These are phyloP conservation scores for Phytophthora constricta DNA, from an alignment of 352 stramenopile species.

Conservation along the genomic window DNA sequence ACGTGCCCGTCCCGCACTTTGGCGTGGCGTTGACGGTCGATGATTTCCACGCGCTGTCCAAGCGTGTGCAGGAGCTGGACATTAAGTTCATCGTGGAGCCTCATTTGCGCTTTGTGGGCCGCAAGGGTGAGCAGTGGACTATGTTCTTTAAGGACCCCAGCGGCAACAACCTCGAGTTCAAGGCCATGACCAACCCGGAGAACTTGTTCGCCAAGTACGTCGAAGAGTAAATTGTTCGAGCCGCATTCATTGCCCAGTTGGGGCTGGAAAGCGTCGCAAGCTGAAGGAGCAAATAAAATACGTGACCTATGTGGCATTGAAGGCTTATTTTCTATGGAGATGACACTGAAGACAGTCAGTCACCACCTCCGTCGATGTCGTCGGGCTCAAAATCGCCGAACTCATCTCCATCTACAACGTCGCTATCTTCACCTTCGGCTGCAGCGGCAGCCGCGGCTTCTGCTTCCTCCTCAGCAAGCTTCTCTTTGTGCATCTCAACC, in stretches of 20 bases:
- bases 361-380: constrained; percentile 61
- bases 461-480: constrained; percentile 44
- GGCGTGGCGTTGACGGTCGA: constrained; percentile 93
- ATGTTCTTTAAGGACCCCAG: constrained; percentile 99
- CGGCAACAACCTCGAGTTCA: constrained; percentile 99
- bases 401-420: constrained; percentile 48
- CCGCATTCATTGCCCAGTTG: neutral
- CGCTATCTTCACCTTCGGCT: constrained; percentile 40
- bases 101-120: constrained; percentile 93
- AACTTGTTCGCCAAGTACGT: constrained; percentile 99
- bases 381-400: constrained; percentile 59
- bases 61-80: constrained; percentile 73
- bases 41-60: constrained; percentile 91
- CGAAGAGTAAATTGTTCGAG: constrained; percentile 52
- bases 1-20: constrained; percentile 97
- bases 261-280: constrained; percentile 1
- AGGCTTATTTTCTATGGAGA: constrained; percentile 10
- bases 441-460: constrained; percentile 23
- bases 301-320: constrained; percentile 26
- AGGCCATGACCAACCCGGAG: constrained; percentile 96
- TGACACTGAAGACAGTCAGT: constrained; percentile 26
- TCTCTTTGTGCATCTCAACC: constrained; percentile 88
- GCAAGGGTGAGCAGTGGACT: constrained; percentile 97
- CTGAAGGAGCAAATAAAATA: constrained; percentile 28
- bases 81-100: constrained; percentile 97